Evolutionary conservation across 805 yeast species (phyloP).

Genomic region (Tetrapisispora pingtungensis): DNA sequence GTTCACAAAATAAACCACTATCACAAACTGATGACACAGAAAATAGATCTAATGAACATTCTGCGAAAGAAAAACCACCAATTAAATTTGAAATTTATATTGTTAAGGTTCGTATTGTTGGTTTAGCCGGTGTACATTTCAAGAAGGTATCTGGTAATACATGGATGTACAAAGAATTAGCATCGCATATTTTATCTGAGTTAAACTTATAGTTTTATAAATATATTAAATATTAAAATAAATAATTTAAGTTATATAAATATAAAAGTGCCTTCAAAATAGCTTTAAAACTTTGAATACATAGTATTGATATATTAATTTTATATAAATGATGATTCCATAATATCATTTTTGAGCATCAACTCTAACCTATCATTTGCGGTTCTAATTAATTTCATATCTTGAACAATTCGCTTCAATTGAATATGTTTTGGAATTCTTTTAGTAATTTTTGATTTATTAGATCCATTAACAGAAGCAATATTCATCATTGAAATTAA

Average conservation of each 20-base stretch:
- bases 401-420: conserved; percentile 24
- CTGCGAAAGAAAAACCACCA: conserved; percentile 40
- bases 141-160: conserved; percentile 89
- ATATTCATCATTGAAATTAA: conserved; percentile 17
- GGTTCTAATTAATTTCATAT: conserved; percentile 17
- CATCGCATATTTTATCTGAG: conserved; percentile 70
- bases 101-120: conserved; percentile 84
- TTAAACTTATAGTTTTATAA: conserved; percentile 41
- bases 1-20: neutral
- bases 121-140: conserved; percentile 88
- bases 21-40: neutral
- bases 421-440: conserved; percentile 27
- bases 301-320: neutral
- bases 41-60: neutral
- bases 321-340: neutral
- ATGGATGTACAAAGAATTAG: conserved; percentile 88
- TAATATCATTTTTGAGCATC: neutral
- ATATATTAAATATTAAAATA: neutral
- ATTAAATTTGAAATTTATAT: conserved; percentile 83
- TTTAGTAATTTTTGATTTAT: conserved; percentile 6
- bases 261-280: neutral
- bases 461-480: conserved; percentile 7
- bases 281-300: too few species aligned
- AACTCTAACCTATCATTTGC: conserved; percentile 23
- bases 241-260: too few species aligned